A percentile compares a stretch with the other conserved stretches of the same genome.
phyloP scores from a whole-genome alignment of 1,284 basidiomycete species.

The Gomphus bonarii region DNA sequence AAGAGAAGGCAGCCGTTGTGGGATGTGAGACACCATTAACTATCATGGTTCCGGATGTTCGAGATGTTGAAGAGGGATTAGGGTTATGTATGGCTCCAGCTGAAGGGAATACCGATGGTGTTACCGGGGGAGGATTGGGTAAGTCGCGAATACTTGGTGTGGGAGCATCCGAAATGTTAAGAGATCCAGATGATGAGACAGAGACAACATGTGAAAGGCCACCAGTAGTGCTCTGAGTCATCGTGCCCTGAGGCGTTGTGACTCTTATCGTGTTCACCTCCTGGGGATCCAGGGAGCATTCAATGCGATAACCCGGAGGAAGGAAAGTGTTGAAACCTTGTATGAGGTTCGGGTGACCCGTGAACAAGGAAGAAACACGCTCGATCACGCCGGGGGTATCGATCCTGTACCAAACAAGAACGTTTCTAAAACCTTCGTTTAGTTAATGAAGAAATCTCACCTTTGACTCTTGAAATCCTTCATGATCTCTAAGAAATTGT shows the following conservation, averaged over 20 bases:
- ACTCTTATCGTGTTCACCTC: slow-evolving; percentile 71
- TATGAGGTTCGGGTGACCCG: slow-evolving; percentile 84
- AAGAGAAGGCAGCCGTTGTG: not conserved
- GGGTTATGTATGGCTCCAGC: slow-evolving; percentile 19
- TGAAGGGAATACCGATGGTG: slow-evolving; percentile 28
- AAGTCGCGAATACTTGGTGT: slow-evolving; percentile 9
- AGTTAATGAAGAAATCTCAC: slow-evolving; percentile 32
- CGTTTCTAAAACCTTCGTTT: not conserved
- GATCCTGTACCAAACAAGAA: slow-evolving; percentile 47
- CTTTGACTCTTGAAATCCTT: slow-evolving; percentile 92
- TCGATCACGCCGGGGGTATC: slow-evolving; percentile 96
- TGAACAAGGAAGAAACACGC: slow-evolving; percentile 89
- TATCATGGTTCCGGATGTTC: not conserved
- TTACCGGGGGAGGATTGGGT: not conserved
- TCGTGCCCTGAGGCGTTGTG: slow-evolving; percentile 71
- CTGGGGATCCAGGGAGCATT: slow-evolving; percentile 51
- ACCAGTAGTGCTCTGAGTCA: slow-evolving; percentile 39
- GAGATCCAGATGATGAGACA: slow-evolving; percentile 13
- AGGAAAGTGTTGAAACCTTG: slow-evolving; percentile 99
- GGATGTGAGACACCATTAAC: not conserved
- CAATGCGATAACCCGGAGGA: slow-evolving; percentile 90
- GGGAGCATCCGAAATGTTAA: slow-evolving; percentile 12
- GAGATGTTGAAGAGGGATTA: not conserved
- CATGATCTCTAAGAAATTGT: slow-evolving; percentile 95
- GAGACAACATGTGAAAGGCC: slow-evolving; percentile 13